These are phyloP conservation scores for Brassica nigra DNA, from an alignment of 345 rosid species.

Conservation along the genomic window DNA sequence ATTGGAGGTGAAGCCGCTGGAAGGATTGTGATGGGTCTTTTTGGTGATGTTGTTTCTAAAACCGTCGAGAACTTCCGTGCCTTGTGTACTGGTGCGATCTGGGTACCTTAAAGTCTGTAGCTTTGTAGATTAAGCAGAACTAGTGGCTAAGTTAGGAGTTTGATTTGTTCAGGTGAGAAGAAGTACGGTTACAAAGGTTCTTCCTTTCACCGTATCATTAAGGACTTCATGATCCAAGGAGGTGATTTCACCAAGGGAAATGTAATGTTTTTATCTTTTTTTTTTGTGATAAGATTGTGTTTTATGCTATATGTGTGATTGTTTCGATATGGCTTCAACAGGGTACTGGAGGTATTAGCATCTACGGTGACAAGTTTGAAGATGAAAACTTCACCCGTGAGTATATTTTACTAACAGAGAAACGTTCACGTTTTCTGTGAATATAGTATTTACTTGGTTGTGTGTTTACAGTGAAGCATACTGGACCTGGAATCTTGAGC, in stretches of 20 bases:
- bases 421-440: not conserved
- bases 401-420: slow-evolving; percentile 26
- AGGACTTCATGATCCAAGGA: slow-evolving; percentile 95
- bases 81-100: slow-evolving; percentile 68
- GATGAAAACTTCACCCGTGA: slow-evolving; percentile 80
- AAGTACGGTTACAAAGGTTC: slow-evolving; percentile 85
- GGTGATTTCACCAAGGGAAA: slow-evolving; percentile 88
- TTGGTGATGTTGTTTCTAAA: slow-evolving; percentile 77
- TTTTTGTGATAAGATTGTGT: not conserved
- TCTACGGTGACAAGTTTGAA: slow-evolving; percentile 74
- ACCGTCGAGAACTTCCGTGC: slow-evolving; percentile 87
- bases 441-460: not conserved
- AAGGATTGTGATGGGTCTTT: slow-evolving; percentile 84
- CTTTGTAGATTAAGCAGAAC: not conserved
- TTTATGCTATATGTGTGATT: not conserved
- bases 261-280: slow-evolving; percentile 43
- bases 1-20: slow-evolving; percentile 76
- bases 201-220: slow-evolving; percentile 89
- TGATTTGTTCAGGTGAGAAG: slow-evolving; percentile 65
- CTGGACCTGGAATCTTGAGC: slow-evolving; percentile 84
- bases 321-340: slow-evolving; percentile 39
- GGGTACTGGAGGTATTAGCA: slow-evolving; percentile 96
- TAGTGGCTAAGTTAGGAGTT: not conserved
- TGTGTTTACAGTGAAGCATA: slow-evolving; percentile 66
- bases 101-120: not conserved